Percentiles rank a stretch among this genome's conserved stretches.
Conservation (phyloP, 2,329 filamentous ascomycete species). For the Fusarium secorum region DNA sequence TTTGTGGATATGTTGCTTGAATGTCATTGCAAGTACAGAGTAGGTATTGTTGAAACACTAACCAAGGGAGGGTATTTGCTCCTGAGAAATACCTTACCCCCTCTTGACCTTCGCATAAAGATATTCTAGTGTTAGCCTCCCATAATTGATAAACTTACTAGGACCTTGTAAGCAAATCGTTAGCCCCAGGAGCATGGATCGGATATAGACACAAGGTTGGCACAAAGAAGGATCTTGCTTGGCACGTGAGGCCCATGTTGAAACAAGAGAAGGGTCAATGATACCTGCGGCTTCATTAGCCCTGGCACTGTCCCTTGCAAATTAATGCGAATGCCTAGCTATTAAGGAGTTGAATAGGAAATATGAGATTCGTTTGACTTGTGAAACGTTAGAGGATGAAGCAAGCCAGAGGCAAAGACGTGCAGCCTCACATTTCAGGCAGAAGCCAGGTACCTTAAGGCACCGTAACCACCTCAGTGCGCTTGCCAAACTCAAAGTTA, state of each 20-base stretch:
- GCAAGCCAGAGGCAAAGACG: neutral
- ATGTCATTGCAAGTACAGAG: neutral
- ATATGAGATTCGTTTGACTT: constrained; percentile 15
- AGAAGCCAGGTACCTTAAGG: neutral
- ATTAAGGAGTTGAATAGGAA: constrained; percentile 7
- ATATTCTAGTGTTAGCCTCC: neutral
- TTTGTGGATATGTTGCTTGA: constrained; percentile 15
- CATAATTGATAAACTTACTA: neutral
- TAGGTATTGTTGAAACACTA: neutral
- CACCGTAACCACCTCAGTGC: neutral
- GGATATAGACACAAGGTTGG: constrained; percentile 3
- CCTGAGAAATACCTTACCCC: neutral
- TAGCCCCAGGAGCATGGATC: neutral
- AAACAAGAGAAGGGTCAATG: constrained; percentile 11
- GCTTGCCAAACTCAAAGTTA: constrained; percentile 16
- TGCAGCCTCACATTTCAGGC: constrained; percentile 10
- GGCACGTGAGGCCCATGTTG: constrained; percentile 20
- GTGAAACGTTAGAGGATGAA: constrained; percentile 13
- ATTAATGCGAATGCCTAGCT: constrained; percentile 25
- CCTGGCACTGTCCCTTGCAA: constrained; percentile 10
- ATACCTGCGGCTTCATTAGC: constrained; percentile 2
- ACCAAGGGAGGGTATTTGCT: neutral
- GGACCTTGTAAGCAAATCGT: neutral
- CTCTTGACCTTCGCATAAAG: neutral
- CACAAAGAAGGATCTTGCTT: constrained; percentile 16